Evolutionary conservation across 2,329 filamentous ascomycete genomes (phyloP), one percentile per base, ranked within the genome.

Genomic region (Phaeosphaeria sp.): DNA sequence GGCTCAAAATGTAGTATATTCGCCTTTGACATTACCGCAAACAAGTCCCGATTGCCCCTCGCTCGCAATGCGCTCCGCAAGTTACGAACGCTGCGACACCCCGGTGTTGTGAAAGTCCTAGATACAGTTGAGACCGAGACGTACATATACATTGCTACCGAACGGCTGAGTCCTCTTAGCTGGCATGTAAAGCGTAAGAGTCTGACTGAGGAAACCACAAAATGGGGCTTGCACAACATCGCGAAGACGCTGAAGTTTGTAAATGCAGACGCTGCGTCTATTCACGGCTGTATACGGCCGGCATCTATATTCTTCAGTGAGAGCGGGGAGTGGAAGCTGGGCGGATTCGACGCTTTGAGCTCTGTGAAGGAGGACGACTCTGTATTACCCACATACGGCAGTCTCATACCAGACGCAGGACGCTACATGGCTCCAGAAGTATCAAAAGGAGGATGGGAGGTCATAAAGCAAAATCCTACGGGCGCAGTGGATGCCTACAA

Each of bases 321-420:
- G 74, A 97, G 95, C 72, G 95, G 95, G 56, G 95, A 99, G 79
- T 99, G 95, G 95, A 98, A 96, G 73, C 81, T 99, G 1, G 93
- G 90, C 20, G 95, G 95, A 0, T 96, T 99, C 67, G 95, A 99
- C 66, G 86, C 97, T 5, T 78, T 98, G 58, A 98, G 93, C 79
- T 97, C 90, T 39, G 89, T 98, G 80, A 98, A 97, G 71, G 95
- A 98, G 56, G 93, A 98, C 60, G 92, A 98, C 68, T 92, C 93
- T 10, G 84, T 96, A 48, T 93, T 99, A 72, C 97, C 96, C 73
- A 95, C 87, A 50, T 96, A 93, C 72, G 94, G 93, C 59, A 93
- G 91, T 68, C 80, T 97, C 17, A 86, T 97, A 5, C 94, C 94
- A 4, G 93, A 97, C 71, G 89, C 92, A 41, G 88, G 84, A 50